Evolutionary conservation across 2,329 filamentous ascomycete genomes (phyloP).

Genomic region (Pochonia chlamydosporia): DNA sequence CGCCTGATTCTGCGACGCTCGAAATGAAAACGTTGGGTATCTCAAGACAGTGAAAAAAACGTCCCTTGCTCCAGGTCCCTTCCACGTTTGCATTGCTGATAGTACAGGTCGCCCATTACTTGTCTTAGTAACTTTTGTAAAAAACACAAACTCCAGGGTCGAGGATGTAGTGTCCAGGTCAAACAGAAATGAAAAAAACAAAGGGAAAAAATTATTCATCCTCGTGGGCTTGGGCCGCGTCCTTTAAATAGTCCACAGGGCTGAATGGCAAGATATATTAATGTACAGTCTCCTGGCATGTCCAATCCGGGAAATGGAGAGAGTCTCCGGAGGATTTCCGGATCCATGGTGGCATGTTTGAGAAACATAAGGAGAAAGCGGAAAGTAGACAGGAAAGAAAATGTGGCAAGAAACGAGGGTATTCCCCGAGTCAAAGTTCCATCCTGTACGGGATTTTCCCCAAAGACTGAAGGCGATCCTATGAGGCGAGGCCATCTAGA

Average conservation of each 20-base stretch:
- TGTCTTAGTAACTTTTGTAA: slow-evolving; percentile 5
- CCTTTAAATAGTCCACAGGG: slow-evolving; percentile 12
- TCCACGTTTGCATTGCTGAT: slow-evolving; percentile 23
- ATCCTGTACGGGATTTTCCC: background rate
- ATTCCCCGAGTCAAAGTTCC: background rate
- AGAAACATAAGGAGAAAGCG: background rate
- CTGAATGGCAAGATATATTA: slow-evolving; percentile 6
- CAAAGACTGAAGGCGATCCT: background rate
- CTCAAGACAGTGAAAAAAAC: slow-evolving; percentile 27
- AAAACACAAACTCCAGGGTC: slow-evolving; percentile 16
- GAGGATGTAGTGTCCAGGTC: slow-evolving; percentile 4
- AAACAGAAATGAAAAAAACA: background rate
- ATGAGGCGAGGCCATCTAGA: slow-evolving; percentile 30
- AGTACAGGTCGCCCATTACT: slow-evolving; percentile 25
- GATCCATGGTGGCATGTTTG: background rate
- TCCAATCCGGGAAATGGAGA: slow-evolving; percentile 7
- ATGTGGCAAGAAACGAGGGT: background rate
- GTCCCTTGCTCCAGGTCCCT: slow-evolving; percentile 18
- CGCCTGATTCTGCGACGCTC: slow-evolving; percentile 6
- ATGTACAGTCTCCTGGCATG: slow-evolving; percentile 8
- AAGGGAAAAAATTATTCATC: background rate
- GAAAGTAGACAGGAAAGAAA: background rate
- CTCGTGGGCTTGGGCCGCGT: slow-evolving; percentile 1
- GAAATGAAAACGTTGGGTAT: slow-evolving; percentile 25
- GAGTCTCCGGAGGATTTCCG: background rate